Percentiles rank a stretch among this genome's conserved stretches.
Evolutionary conservation across 106 monocot species (phyloP).

Genomic region (Cymbidium sinense): DNA sequence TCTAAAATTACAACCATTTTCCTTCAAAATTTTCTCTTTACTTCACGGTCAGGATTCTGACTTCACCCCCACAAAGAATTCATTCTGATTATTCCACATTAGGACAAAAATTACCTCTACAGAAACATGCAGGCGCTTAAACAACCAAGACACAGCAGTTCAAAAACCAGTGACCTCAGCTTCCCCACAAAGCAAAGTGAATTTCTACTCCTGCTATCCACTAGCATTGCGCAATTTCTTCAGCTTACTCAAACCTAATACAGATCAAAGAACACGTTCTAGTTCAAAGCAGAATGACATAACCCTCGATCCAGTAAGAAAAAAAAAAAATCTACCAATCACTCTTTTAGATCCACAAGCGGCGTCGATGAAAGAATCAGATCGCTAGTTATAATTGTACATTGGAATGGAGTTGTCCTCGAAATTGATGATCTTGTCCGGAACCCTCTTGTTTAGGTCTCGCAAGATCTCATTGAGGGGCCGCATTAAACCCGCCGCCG

Average conservation of each 20-base stretch:
- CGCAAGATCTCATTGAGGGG: constrained; percentile 80
- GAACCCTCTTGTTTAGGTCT: constrained; percentile 89
- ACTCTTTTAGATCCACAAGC: background rate
- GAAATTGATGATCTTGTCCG: constrained; percentile 59
- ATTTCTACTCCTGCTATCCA: background rate
- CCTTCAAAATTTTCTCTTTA: background rate
- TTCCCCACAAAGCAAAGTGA: background rate
- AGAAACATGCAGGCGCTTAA: background rate
- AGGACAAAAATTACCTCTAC: background rate
- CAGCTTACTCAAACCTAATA: background rate
- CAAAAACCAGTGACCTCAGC: background rate
- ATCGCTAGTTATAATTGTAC: constrained; percentile 18
- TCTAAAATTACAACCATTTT: background rate
- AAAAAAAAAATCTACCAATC: background rate
- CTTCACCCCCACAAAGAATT: background rate
- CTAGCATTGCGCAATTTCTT: background rate
- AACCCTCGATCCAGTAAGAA: background rate
- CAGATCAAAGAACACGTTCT: too few species aligned
- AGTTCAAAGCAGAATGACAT: background rate
- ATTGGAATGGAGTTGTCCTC: constrained; percentile 64
- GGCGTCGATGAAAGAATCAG: background rate
- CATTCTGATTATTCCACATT: background rate
- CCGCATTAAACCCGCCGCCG: constrained; percentile 39
- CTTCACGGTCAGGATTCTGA: background rate
- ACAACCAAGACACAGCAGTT: background rate